Percentiles rank a stretch among this genome's conserved stretches.
Evolutionary conservation across 208 protist genomes (phyloP).

Genomic region (Leishmania guyanensis): DNA sequence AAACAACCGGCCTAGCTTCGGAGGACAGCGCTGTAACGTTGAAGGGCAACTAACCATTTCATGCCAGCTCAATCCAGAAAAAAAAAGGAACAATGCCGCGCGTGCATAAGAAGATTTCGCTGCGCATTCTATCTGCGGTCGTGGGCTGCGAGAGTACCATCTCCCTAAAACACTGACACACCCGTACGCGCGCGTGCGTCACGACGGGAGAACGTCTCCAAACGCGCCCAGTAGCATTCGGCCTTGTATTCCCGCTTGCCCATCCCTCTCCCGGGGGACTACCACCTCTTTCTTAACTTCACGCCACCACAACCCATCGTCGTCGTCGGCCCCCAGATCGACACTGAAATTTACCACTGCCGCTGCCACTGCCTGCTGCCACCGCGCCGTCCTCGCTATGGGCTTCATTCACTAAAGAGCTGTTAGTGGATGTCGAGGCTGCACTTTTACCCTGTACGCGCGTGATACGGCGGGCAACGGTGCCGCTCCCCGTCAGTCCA

Average conservation of each 20-base stretch:
- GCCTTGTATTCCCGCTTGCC: not conserved
- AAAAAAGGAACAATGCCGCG: not conserved
- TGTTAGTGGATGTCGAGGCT: not conserved
- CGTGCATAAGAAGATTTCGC: not conserved
- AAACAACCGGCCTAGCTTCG: not conserved
- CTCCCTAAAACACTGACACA: not conserved
- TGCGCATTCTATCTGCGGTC: not conserved
- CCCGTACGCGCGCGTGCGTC: not conserved
- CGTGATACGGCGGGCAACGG: not conserved
- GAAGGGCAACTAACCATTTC: not conserved
- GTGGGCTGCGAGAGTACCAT: not conserved
- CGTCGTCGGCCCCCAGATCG: conserved; percentile 10
- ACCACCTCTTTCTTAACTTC: not conserved
- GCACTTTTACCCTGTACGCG: not conserved
- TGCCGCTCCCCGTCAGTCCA: not conserved
- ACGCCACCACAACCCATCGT: conserved; percentile 4
- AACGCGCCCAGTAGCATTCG: not conserved
- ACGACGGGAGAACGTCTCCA: not conserved
- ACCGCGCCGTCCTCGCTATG: not conserved
- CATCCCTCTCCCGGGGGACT: not conserved
- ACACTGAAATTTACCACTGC: conserved; percentile 7
- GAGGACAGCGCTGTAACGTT: not conserved
- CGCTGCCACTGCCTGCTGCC: not conserved
- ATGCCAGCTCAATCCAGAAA: not conserved
- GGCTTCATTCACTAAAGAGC: not conserved